Percentiles rank a stretch among this genome's conserved stretches.
Conservation (phyloP, 2,329 filamentous ascomycete genomes). For the Cladobotryum mycophilum region DNA sequence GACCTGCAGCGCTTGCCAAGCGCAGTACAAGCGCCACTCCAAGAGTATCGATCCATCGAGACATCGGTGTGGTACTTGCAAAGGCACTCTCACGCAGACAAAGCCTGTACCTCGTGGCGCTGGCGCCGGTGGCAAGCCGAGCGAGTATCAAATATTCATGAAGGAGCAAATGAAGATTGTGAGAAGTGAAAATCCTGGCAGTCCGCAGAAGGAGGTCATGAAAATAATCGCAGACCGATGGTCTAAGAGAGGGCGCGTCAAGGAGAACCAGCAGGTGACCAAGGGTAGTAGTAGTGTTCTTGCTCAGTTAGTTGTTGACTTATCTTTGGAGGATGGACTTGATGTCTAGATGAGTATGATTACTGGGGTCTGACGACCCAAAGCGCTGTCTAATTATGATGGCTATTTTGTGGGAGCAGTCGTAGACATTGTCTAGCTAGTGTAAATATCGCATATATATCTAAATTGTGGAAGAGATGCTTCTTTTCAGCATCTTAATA, state of each 20-base stretch:
- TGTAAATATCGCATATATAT: too few species aligned
- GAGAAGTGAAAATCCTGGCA: constrained; percentile 48
- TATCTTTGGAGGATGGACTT: not conserved
- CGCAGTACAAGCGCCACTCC: constrained; percentile 76
- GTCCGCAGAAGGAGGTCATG: constrained; percentile 64
- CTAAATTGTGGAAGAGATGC: too few species aligned
- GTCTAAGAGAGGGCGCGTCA: constrained; percentile 27
- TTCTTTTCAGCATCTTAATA: too few species aligned
- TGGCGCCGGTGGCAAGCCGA: constrained; percentile 22
- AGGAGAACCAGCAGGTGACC: not conserved
- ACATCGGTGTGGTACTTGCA: constrained; percentile 74
- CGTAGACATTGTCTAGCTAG: too few species aligned
- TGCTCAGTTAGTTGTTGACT: not conserved
- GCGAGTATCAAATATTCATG: constrained; percentile 48
- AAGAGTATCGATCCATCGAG: constrained; percentile 70
- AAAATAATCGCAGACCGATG: constrained; percentile 58
- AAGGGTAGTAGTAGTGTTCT: not conserved
- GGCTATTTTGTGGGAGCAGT: too few species aligned
- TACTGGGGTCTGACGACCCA: too few species aligned
- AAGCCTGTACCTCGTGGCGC: constrained; percentile 59
- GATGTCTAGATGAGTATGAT: too few species aligned
- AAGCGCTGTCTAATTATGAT: too few species aligned
- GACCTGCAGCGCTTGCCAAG: constrained; percentile 63
- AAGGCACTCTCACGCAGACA: constrained; percentile 63
- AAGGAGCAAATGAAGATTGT: constrained; percentile 62